phyloP scores from a whole-genome alignment of 2,329 filamentous ascomycete species.

The Neopestalotiopsis sp. region DNA sequence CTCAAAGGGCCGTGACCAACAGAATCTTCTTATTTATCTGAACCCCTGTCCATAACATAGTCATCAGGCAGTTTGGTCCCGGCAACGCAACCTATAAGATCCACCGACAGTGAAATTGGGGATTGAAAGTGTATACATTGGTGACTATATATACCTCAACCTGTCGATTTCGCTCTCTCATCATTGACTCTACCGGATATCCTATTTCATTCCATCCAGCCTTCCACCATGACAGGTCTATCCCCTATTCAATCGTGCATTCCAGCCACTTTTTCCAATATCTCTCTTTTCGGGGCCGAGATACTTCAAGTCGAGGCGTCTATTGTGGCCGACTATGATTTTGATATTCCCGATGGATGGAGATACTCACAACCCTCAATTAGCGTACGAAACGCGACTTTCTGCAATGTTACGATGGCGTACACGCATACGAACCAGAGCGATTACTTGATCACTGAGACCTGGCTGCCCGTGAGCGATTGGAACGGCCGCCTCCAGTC shows the following conservation, averaged over 20 bases:
- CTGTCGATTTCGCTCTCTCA: background rate
- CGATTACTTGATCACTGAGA: background rate
- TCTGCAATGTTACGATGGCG: constrained; percentile 11
- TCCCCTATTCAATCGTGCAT: background rate
- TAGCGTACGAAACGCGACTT: background rate
- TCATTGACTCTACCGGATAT: background rate
- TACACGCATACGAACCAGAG: background rate
- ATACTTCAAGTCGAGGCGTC: background rate
- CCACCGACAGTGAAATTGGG: no score
- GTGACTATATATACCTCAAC: background rate
- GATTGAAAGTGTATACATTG: no score
- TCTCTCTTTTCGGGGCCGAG: background rate
- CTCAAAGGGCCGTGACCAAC: no score
- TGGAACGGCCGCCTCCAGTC: constrained; percentile 38
- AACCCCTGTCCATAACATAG: no score
- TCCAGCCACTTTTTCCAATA: background rate
- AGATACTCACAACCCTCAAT: background rate
- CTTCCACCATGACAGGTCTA: background rate
- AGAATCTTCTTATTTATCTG: no score
- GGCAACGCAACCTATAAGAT: no score
- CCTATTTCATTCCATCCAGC: background rate
- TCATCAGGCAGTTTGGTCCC: no score
- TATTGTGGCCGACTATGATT: background rate
- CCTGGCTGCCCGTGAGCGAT: background rate
- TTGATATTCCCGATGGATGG: background rate